These are phyloP conservation scores for Trichoderma asperelloides DNA, from an alignment of 495 filamentous ascomycete genomes.

Conservation along the genomic window DNA sequence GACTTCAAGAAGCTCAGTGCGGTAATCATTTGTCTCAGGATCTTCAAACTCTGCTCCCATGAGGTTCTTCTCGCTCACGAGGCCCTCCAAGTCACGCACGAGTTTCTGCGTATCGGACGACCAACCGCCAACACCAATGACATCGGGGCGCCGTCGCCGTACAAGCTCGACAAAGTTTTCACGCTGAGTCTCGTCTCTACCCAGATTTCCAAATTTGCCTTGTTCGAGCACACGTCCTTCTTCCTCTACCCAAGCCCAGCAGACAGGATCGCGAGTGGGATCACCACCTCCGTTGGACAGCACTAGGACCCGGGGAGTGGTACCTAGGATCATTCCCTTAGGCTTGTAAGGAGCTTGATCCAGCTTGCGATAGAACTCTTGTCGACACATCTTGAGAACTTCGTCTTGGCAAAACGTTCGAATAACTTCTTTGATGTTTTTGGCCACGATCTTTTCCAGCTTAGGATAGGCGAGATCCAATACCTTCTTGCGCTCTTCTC, in stretches of 20 bases:
- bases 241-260: constrained; percentile 89
- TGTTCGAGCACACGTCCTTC: constrained; percentile 82
- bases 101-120: constrained; percentile 79
- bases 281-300: constrained; percentile 76
- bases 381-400: constrained; percentile 70
- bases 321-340: constrained; percentile 84
- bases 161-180: constrained; percentile 65
- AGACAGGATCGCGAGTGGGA: constrained; percentile 65
- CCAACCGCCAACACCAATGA: constrained; percentile 84
- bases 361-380: constrained; percentile 74
- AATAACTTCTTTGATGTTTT: constrained; percentile 87
- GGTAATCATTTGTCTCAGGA: constrained; percentile 50
- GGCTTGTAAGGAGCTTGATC: constrained; percentile 96
- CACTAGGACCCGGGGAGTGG: constrained; percentile 75
- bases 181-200: constrained; percentile 57
- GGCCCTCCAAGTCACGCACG: constrained; percentile 63
- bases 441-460: constrained; percentile 74
- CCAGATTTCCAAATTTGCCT: constrained; percentile 73
- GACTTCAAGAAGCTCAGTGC: constrained; percentile 70
- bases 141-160: constrained; percentile 71
- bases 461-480: constrained; percentile 73
- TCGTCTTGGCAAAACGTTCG: constrained; percentile 86
- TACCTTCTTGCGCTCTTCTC: constrained; percentile 71
- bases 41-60: constrained; percentile 65
- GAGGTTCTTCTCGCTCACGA: constrained; percentile 67